Evolutionary conservation across 306 rosid genomes (phyloP), one percentile per base, ranked within the genome.

Genomic region (Mimosa bimucronata): DNA sequence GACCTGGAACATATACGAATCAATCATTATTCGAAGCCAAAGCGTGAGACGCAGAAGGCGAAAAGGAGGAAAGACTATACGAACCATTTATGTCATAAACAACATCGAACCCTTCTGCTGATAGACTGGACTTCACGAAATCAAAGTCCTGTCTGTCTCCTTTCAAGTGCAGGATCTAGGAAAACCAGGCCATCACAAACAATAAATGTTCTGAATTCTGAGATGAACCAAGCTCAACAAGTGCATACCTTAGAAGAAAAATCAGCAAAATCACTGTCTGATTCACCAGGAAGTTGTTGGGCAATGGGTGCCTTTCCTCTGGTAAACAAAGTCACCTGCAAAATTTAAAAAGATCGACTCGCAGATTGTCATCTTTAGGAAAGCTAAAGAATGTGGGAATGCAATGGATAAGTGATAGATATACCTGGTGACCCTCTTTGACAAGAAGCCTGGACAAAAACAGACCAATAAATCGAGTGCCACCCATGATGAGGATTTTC

Each of bases 401-500:
- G 2, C 52, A 71, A 50, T 50, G 29, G 66, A 6, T 34, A 26
- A 70, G 61, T 40, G 34, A 77, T 86, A 34, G 38, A 34, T 34
- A 77, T 86, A 94, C 97, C 96, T 92, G 92, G 83, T 95, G 97
- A 79, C 99, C 99, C 79, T 91, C 94, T 76, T 95, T 91, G 81
- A 95, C 93, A 73, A 95, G 99, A 25, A 88, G 98, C 57, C 98
- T 91, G 18, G 98, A 93, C 90, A 95, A 91, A 87, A 95, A 95
- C 30, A 93, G 30, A 71, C 99, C 99, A 77, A 95, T 95, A 58
- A 95, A 93, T 26, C 99, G 83, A 74, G 98, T 95, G 71, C 98
- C 99, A 48, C 99, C 99, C 98, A 95, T 95, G 69, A 95, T 83
- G 31, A 95, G 97, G 73, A 95, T 89, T 88, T 95, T 95, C 88